phyloP scores from a whole-genome alignment of 176 grass and related monocot genomes.

The barley (Hordeum vulgare) region MorexV3_pseudomolecules_assembly NC_058520.1:239446702-239447201 shows the following conservation, averaged over 20 bases:
- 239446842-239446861: background rate
- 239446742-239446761: background rate
- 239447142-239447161: too few relatives aligned
- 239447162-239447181: too few relatives aligned
- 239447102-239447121: background rate
- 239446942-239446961: constrained; percentile 81
- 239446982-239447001: constrained; percentile 66
- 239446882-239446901: background rate
- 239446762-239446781: too few relatives aligned
- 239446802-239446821: background rate
- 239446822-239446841: background rate
- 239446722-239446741: constrained; percentile 29
- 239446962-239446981: constrained; percentile 80
- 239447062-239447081: background rate
- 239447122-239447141: too few relatives aligned
- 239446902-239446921: background rate
- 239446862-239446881: background rate
- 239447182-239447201: too few relatives aligned
- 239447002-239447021: constrained; percentile 37
- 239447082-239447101: background rate
- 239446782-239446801: too few relatives aligned
- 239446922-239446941: constrained; percentile 60
- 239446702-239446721: constrained; percentile 72
- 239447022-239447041: background rate
- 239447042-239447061: background rate